Evolutionary conservation across 495 filamentous ascomycete genomes (phyloP).

Genomic region (Penicillium macrosclerotiorum): DNA sequence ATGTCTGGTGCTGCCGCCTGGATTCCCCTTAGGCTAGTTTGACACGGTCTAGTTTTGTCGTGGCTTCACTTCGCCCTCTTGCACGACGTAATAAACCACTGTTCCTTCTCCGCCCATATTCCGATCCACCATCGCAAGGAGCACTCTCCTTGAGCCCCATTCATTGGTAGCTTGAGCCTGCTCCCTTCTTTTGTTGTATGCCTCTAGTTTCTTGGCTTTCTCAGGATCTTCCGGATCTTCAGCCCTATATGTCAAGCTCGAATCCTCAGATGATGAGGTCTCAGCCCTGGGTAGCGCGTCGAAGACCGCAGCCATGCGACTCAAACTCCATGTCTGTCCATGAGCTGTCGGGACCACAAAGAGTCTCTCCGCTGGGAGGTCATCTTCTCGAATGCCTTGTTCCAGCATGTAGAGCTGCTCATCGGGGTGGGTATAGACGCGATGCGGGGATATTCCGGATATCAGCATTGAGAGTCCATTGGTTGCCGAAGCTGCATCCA

Average conservation of each 20-base stretch:
- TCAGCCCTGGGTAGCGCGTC: slow-evolving; percentile 55
- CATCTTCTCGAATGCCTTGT: slow-evolving; percentile 43
- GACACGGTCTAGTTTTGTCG: slow-evolving; percentile 69
- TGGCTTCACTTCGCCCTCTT: slow-evolving; percentile 94
- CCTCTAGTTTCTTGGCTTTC: slow-evolving; percentile 33
- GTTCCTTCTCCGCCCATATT: slow-evolving; percentile 75
- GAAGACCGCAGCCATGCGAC: slow-evolving; percentile 75
- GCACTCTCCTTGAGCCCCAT: slow-evolving; percentile 62
- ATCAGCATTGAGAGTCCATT: too few relatives aligned
- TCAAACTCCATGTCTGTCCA: slow-evolving; percentile 78
- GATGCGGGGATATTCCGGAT: slow-evolving; percentile 54
- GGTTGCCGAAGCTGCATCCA: too few relatives aligned
- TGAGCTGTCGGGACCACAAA: slow-evolving; percentile 87
- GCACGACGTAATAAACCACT: slow-evolving; percentile 90
- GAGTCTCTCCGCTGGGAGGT: slow-evolving; percentile 60
- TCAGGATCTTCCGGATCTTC: slow-evolving; percentile 7
- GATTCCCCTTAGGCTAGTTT: too few relatives aligned
- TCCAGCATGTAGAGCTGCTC: slow-evolving; percentile 80
- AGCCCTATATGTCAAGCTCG: not conserved
- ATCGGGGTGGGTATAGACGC: slow-evolving; percentile 89
- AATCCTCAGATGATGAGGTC: not conserved
- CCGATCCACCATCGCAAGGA: slow-evolving; percentile 74
- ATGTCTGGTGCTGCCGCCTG: too few relatives aligned
- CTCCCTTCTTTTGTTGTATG: slow-evolving; percentile 39
- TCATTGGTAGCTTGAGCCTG: slow-evolving; percentile 29